Percentiles rank a stretch among this genome's conserved stretches.
Evolutionary conservation across 2,329 filamentous ascomycete genomes (phyloP).

Genomic region (Rosellinia necatrix): DNA sequence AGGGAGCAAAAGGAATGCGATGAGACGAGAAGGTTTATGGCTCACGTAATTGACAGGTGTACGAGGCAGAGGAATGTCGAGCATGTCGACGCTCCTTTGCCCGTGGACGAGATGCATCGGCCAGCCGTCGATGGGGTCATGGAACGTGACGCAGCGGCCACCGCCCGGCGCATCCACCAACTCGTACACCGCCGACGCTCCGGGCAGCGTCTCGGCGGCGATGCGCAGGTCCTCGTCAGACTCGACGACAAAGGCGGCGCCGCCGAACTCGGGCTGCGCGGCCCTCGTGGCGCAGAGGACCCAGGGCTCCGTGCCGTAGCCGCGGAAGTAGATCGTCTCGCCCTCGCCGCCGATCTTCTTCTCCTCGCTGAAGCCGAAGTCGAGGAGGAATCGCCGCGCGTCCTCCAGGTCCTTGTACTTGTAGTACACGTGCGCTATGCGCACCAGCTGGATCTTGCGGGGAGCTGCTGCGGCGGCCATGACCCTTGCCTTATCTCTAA

Average conservation of each 20-base stretch:
- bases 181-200: constrained; percentile 54
- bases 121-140: constrained; percentile 59
- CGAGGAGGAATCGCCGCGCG: constrained; percentile 49
- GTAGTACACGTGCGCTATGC: constrained; percentile 53
- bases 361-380: constrained; percentile 53
- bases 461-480: constrained; percentile 27
- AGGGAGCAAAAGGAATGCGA: too few species aligned
- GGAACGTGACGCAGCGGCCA: constrained; percentile 57
- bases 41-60: constrained; percentile 52
- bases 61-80: constrained; percentile 46
- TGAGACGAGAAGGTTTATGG: neutral
- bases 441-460: constrained; percentile 40
- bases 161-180: constrained; percentile 56
- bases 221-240: constrained; percentile 58
- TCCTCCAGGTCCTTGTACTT: constrained; percentile 50
- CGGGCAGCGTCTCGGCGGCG: constrained; percentile 52
- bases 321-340: constrained; percentile 61
- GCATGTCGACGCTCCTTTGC: constrained; percentile 48
- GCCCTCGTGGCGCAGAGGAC: constrained; percentile 59
- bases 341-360: constrained; percentile 38
- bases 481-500: constrained; percentile 1
- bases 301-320: constrained; percentile 65
- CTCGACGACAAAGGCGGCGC: constrained; percentile 62
- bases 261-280: constrained; percentile 56
- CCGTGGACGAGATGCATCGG: constrained; percentile 63